phyloP scores from a whole-genome alignment of 305 asterid genomes.

The Rubia tinctorum region DNA sequence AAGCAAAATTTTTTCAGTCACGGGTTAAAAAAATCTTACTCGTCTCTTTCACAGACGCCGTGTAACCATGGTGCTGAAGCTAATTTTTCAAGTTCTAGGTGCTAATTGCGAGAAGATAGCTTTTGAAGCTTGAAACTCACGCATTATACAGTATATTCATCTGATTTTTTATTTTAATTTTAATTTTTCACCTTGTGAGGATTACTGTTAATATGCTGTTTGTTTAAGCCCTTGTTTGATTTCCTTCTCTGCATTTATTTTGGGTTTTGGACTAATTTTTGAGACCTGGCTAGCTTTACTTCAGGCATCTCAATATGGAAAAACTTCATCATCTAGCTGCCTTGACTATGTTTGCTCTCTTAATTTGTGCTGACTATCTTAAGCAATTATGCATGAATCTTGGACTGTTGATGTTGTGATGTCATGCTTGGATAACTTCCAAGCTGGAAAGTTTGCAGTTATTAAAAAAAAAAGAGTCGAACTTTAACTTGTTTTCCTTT shows the following conservation, averaged over 20 bases:
- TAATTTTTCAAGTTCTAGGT: neutral
- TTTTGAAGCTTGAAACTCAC: neutral
- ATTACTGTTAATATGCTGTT: too few species aligned
- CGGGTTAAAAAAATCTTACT: neutral
- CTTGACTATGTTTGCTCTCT: neutral
- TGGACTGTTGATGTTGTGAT: neutral
- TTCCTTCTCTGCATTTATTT: neutral
- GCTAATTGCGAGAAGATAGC: neutral
- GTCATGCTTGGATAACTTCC: neutral
- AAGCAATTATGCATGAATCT: neutral
- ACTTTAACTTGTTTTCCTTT: conserved; percentile 7
- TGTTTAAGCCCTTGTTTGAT: neutral
- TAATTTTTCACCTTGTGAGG: neutral
- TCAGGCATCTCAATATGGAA: neutral
- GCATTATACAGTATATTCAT: neutral
- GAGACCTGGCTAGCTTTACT: neutral
- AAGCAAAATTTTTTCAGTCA: neutral
- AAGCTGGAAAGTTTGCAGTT: neutral
- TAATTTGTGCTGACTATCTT: neutral
- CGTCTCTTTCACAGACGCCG: neutral
- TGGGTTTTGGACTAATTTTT: neutral
- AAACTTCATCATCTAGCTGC: neutral
- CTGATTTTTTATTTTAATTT: neutral
- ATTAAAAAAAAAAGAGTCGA: neutral
- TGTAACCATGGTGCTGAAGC: neutral